phyloP scores from a whole-genome alignment of 495 filamentous ascomycete genomes.

The Penicillium desertorum region DNA sequence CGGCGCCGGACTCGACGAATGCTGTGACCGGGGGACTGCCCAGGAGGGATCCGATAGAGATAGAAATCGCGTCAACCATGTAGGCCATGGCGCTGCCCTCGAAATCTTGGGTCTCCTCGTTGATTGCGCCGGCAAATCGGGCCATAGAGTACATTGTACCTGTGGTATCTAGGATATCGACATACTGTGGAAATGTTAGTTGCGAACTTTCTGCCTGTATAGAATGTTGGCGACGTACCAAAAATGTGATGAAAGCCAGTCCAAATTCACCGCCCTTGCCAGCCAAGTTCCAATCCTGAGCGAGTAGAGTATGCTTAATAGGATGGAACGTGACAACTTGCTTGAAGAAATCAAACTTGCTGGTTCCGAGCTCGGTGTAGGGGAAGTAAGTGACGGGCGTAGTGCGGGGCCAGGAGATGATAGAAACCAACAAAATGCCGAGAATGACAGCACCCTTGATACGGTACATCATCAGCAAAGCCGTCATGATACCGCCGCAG shows the following conservation, averaged over 20 bases:
- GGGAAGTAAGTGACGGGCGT: constrained; percentile 78
- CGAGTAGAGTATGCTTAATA: constrained; percentile 62
- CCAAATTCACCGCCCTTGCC: constrained; percentile 68
- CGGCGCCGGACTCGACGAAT: constrained; percentile 80
- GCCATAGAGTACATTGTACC: constrained; percentile 84
- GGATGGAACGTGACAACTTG: constrained; percentile 77
- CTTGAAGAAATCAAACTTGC: constrained; percentile 77
- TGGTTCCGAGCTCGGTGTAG: constrained; percentile 61
- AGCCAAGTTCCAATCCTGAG: constrained; percentile 66
- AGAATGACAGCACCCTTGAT: constrained; percentile 79
- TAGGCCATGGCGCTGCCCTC: constrained; percentile 77
- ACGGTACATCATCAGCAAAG: constrained; percentile 75
- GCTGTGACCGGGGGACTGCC: constrained; percentile 76
- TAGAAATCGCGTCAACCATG: constrained; percentile 71
- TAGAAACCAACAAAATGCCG: constrained; percentile 76
- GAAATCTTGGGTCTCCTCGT: constrained; percentile 72
- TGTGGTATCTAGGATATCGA: constrained; percentile 77
- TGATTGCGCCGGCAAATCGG: constrained; percentile 69
- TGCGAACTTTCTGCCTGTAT: neutral
- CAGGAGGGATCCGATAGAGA: constrained; percentile 74
- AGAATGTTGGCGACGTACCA: constrained; percentile 21
- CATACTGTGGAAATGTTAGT: constrained; percentile 54
- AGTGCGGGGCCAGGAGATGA: constrained; percentile 77
- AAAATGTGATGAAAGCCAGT: constrained; percentile 75
- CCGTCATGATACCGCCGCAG: constrained; percentile 73